A percentile compares a stretch with the other conserved stretches of the same genome.
These are phyloP conservation scores for Albatrellus ellisii DNA, from an alignment of 768 basidiomycete genomes.

Conservation along the genomic window DNA sequence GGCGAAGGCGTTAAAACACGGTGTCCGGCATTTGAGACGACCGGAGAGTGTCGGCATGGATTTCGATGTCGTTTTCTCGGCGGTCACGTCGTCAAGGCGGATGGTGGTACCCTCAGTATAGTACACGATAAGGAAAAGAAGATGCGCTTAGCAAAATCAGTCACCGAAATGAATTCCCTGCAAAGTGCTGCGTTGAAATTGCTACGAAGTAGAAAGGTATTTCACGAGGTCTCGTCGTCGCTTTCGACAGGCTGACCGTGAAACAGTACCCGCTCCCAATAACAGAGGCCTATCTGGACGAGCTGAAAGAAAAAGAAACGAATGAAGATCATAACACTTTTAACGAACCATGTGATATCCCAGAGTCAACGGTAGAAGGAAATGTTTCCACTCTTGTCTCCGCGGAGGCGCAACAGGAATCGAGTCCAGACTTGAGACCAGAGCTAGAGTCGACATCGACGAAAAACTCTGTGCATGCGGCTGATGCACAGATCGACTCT, in stretches of 20 bases:
- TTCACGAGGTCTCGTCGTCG: background rate
- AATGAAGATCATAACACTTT: no score
- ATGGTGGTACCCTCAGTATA: conserved; percentile 30
- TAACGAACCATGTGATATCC: background rate
- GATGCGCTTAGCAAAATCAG: conserved; percentile 29
- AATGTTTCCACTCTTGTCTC: conserved; percentile 1
- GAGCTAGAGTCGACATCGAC: conserved; percentile 2
- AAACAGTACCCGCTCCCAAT: conserved; percentile 53
- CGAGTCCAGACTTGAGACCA: conserved; percentile 3
- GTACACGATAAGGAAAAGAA: conserved; percentile 47
- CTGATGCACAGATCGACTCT: conserved; percentile 30
- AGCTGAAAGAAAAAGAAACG: conserved; percentile 18
- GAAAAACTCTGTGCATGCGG: conserved; percentile 16
- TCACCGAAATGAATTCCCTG: conserved; percentile 60
- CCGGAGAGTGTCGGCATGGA: conserved; percentile 71
- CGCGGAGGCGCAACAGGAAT: conserved; percentile 12
- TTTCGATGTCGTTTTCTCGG: conserved; percentile 88
- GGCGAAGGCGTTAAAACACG: conserved; percentile 23
- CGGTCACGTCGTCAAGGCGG: conserved; percentile 46
- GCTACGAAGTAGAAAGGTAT: conserved; percentile 58
- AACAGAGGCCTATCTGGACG: conserved; percentile 45
- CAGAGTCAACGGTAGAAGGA: background rate
- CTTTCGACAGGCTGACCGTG: background rate
- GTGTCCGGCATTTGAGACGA: conserved; percentile 58
- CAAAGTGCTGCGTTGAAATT: conserved; percentile 42